Evolutionary conservation across 1,284 basidiomycete species (phyloP), one percentile per base, ranked within the genome.

Genomic region (Leccinum pachyderme): DNA sequence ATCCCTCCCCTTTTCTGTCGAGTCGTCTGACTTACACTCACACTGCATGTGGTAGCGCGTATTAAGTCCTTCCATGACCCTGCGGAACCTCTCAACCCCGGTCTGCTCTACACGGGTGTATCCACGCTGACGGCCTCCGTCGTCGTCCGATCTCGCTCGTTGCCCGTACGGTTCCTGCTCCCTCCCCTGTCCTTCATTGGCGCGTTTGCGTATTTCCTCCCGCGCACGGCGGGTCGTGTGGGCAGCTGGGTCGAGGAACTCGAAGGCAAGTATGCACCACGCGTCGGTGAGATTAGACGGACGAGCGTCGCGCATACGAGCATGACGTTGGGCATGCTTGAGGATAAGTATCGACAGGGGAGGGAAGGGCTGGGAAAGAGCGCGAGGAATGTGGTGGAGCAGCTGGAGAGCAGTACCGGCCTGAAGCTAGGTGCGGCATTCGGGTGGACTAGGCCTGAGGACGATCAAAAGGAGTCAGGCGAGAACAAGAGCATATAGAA

Each of bases 91-190:
- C 80, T 97, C 37, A 94, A 87, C 6, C 95, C 95, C 1, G 91
- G 89, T 18, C 68, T 89, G 11, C 85, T 95, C 56, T 95, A 95
- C 75, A 87, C 93, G 53, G 91, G 93, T 47, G 83, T 98, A 39
- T 87, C 92, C 2, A 87, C 92, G 4, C 84, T 98, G 47, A 89
- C 91, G 1, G 91, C 90, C 1, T 92, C 91, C 54, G 87, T 98
- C 62, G 71, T 97, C 54, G 84, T 90, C 0, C 87, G 94, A 39
- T 89, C 87, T 59, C 86, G 94, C 37, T 67, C 74, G 41, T 73
- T 92, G 55, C 78, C 84, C 32, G 74, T 82, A 13, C 87, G 93
- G 33, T 66, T 88, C 55, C 61, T 87, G 35, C 77, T 93, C 9
- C 92, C 92, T 0, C 88, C 92, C 0, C 59, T 81, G 15, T 80